Base-by-base conservation (phyloP, 345 rosid species). In the Mallotus nudiflorus region DNA sequence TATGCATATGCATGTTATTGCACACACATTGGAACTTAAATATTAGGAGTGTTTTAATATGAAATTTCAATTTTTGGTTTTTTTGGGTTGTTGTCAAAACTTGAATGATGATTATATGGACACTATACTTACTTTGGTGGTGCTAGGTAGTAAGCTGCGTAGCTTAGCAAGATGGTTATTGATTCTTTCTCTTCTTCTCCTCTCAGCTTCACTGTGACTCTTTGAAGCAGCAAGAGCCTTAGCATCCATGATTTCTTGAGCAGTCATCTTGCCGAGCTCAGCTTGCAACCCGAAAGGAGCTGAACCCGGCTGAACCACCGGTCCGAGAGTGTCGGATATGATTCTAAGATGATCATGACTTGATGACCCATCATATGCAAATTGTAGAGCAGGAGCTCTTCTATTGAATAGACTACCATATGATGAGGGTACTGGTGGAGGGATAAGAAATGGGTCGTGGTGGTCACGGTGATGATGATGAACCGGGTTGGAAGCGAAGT, bases 241-340 rank as follows among this genome's bases (percentile, higher is more conserved):
- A 8, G 99, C 99, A n/a, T 95, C 99, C 92, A 95, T 89, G 52
- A 95, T 87, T 79, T 92, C 97, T 79, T 95, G 99, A n/a, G 97
- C 92, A 42, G 91, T 87, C 96, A 92, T 83, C 78, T 90, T 92
- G 18, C 96, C 93, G 64, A 95, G 45, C 78, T 95, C 93, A 22
- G 91, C 85, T 70, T 90, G 97, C 33, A 88, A 80, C 54, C 97
- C 96, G 28, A 91, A 91, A 65, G 96, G 91, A 60, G 69, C 85
- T 9, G 87, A 80, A 15, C 89, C 86, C 20, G 87, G 74, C 75
- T 85, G 89, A 69, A 78, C 87, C 62, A 82, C 81, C 16, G 88
- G 88, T 31, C 98, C 97, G 25, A 93, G 80, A 62, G 95, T 79
- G 3, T 94, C 98, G 1, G 98, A 86, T 64, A 94, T 76, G 74